These are phyloP conservation scores for Chalara sp. DNA, from an alignment of 2,329 filamentous ascomycete species.

Conservation along the genomic window DNA sequence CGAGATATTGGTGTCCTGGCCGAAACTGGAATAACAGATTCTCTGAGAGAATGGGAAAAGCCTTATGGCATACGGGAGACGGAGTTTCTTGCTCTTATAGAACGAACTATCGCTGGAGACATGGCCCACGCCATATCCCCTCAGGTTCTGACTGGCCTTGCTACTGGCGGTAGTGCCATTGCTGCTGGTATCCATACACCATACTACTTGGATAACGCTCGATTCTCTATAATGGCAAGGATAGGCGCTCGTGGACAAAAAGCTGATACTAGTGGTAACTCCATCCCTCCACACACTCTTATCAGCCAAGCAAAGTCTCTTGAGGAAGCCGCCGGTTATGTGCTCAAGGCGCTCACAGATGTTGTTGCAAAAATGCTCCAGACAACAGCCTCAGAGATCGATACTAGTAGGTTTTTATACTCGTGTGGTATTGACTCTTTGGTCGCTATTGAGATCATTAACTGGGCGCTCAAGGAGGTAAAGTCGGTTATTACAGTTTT, in stretches of 20 bases:
- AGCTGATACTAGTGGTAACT: background rate
- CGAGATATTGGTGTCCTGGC: slow-evolving; percentile 3
- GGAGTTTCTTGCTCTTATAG: background rate
- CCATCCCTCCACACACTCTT: background rate
- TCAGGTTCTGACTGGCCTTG: background rate
- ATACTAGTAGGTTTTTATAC: slow-evolving; percentile 11
- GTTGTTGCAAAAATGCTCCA: slow-evolving; percentile 20
- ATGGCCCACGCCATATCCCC: slow-evolving; percentile 25
- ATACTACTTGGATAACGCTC: slow-evolving; percentile 44
- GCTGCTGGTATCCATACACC: slow-evolving; percentile 46
- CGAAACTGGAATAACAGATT: background rate
- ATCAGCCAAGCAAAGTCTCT: background rate
- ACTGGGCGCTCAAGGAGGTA: slow-evolving; percentile 27
- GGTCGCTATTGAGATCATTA: slow-evolving; percentile 16
- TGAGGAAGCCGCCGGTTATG: background rate
- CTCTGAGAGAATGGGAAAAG: background rate
- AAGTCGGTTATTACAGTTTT: background rate
- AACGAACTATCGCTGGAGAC: background rate
- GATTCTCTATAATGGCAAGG: slow-evolving; percentile 38
- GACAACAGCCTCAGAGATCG: slow-evolving; percentile 17
- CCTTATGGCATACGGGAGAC: slow-evolving; percentile 1
- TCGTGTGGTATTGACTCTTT: slow-evolving; percentile 22
- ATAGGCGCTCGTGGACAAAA: background rate
- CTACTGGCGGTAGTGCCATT: slow-evolving; percentile 32
- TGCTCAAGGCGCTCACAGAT: background rate